Evolutionary conservation across 352 stramenopile species (phyloP).

Genomic region (Phytophthora pini): DNA sequence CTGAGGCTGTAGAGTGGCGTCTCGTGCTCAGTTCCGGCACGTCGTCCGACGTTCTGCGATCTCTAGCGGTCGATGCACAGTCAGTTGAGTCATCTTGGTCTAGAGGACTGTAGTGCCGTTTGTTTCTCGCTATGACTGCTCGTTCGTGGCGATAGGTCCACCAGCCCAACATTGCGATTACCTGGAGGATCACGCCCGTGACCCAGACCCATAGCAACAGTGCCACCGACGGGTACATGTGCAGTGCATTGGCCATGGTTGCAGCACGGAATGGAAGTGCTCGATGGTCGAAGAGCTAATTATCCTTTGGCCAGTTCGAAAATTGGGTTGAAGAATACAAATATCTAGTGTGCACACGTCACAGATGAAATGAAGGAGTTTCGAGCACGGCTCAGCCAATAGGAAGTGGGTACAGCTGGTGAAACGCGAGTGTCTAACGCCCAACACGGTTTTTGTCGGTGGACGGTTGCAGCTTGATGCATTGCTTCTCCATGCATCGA

Average conservation of each 20-base stretch:
- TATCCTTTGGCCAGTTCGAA: no score
- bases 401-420: constrained; percentile 14
- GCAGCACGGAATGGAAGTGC: background rate
- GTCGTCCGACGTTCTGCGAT: constrained; percentile 26
- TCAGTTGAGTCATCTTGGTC: constrained; percentile 18
- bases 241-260: constrained; percentile 44
- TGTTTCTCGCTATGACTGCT: background rate
- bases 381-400: constrained; percentile 1
- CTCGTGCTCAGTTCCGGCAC: constrained; percentile 23
- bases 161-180: constrained; percentile 38
- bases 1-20: constrained; percentile 13
- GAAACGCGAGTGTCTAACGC: constrained; percentile 19
- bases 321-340: no score
- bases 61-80: constrained; percentile 8
- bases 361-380: constrained; percentile 12
- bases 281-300: background rate
- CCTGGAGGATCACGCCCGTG: constrained; percentile 35
- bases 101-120: constrained; percentile 9
- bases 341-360: constrained; percentile 36
- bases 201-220: constrained; percentile 41
- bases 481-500: no score
- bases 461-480: background rate
- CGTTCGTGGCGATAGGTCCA: constrained; percentile 30
- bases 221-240: constrained; percentile 50
- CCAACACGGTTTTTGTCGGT: no score